Base-by-base conservation (phyloP, 495 filamentous ascomycete species). In the Penicillium flavigenum region DNA sequence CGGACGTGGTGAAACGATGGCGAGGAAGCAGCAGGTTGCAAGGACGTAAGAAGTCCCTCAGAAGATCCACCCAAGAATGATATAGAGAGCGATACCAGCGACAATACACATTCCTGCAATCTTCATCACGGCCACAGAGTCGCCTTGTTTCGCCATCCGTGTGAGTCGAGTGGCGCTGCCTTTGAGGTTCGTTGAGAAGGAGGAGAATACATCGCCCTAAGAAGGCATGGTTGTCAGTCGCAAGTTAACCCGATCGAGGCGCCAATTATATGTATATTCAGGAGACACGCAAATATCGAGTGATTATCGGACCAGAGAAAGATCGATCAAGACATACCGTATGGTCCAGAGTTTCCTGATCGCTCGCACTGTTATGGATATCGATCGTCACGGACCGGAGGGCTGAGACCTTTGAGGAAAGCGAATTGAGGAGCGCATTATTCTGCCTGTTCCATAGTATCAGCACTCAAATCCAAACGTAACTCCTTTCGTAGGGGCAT, bases 381-480 rank as follows among this genome's bases (percentile, higher is more conserved):
- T 98, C 90, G 44, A 97, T 85, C n/a, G 94, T 98, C n/a, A 98
- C 91, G 62, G 87, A 87, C 65, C 92, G 92, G 51, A 98, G 82
- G 34, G 91, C 90, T 44, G 89, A 89, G 31, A 97, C 91, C 73
- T 98, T 98, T 26, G 82, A 80, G 16, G 89, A 86, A 22, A 98
- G 87, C 65, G 95, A 92, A 64, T 91, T 87, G 49, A 98, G 88
- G 69, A 94, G 92, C 65, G 90, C 86, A 76, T 96, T 96, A 77
- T 98, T 98, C 76, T 98, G 94, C 72, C 85, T 86, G 65, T 16
- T 46, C 19, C 10, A 9, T 32, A n/a, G 27, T 51, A 43, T 65
- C 45, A 64, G 63, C 48, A 16, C 51, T 17, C 16, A 26, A n/a
- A 17, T 49, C 14, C 10, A 17, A 2, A n/a, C 36, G n/a, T 27